Percentiles rank a stretch among this genome's conserved stretches.
Evolutionary conservation across 108 stramenopile genomes (phyloP).

Genomic region (Pseudonitzschia multistriata): DNA sequence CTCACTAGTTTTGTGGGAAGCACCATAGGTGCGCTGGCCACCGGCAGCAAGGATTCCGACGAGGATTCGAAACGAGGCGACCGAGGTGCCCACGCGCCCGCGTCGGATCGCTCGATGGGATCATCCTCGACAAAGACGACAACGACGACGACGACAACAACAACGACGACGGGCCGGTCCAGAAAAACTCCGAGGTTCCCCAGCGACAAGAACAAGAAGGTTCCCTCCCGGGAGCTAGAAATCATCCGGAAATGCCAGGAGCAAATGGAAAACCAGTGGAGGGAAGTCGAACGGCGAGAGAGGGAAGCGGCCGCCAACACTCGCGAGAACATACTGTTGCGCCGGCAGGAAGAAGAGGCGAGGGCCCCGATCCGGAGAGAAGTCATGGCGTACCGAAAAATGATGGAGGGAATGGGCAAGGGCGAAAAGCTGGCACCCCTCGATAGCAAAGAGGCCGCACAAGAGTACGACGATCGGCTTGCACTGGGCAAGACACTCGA

Average conservation of each 20-base stretch:
- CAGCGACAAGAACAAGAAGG: not conserved
- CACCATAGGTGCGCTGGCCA: conserved; percentile 6
- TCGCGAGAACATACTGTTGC: not conserved
- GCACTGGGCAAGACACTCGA: conserved; percentile 9
- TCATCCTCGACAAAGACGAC: not conserved
- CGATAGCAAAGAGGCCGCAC: conserved; percentile 5
- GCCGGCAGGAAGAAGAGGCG: conserved; percentile 1
- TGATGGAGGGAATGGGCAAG: conserved; percentile 18
- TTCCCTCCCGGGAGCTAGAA: conserved; percentile 14
- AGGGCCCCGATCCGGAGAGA: conserved; percentile 8
- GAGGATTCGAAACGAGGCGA: not conserved
- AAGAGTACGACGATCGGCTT: conserved; percentile 18
- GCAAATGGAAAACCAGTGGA: not conserved
- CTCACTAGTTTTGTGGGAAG: conserved; percentile 6
- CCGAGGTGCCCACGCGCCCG: not conserved
- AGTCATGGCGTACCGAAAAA: conserved; percentile 6
- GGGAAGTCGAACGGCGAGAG: not conserved
- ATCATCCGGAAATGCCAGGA: conserved; percentile 18
- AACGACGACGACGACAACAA: not conserved
- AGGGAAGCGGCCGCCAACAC: not conserved
- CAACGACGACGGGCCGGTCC: not conserved
- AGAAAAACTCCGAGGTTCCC: not conserved
- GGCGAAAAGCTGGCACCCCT: conserved; percentile 5
- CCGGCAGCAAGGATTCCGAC: not conserved
- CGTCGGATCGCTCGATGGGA: too few species aligned